Evolutionary conservation across 495 filamentous ascomycete species (phyloP).

Genomic region (Antarctomyces pellizariae): DNA sequence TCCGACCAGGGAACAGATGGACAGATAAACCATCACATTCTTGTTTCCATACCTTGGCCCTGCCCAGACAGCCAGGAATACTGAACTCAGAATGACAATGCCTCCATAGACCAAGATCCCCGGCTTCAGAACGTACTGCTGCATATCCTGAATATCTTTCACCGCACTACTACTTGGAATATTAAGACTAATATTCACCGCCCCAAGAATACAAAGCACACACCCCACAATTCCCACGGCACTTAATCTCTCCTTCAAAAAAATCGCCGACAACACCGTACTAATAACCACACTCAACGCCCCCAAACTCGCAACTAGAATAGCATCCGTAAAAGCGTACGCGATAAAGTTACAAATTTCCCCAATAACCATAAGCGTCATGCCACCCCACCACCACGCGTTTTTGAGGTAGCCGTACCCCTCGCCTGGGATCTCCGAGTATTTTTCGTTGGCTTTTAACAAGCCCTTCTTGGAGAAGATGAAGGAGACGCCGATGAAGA

Average conservation of each 20-base stretch:
- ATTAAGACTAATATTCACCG: constrained; percentile 84
- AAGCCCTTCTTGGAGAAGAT: constrained; percentile 87
- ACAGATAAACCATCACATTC: constrained; percentile 93
- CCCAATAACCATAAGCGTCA: constrained; percentile 92
- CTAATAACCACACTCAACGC: constrained; percentile 92
- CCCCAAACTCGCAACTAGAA: constrained; percentile 82
- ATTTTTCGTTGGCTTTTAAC: constrained; percentile 83
- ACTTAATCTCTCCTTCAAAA: constrained; percentile 84
- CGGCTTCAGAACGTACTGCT: constrained; percentile 65
- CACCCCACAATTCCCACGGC: constrained; percentile 93
- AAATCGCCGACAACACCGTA: constrained; percentile 81
- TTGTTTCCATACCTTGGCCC: constrained; percentile 84
- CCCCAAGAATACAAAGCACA: constrained; percentile 84
- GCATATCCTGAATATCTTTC: constrained; percentile 77
- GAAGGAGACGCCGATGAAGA: constrained; percentile 90
- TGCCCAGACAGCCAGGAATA: constrained; percentile 56
- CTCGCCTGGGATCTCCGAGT: constrained; percentile 76
- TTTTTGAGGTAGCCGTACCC: constrained; percentile 98
- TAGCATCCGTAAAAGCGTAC: constrained; percentile 92
- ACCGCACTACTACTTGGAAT: constrained; percentile 72
- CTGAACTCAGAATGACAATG: constrained; percentile 49
- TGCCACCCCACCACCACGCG: constrained; percentile 81
- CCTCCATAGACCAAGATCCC: constrained; percentile 75
- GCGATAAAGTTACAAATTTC: constrained; percentile 96
- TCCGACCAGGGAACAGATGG: constrained; percentile 83